Evolutionary conservation across 2,329 filamentous ascomycete genomes (phyloP).

Genomic region (Ophiostoma triangulosporum): DNA sequence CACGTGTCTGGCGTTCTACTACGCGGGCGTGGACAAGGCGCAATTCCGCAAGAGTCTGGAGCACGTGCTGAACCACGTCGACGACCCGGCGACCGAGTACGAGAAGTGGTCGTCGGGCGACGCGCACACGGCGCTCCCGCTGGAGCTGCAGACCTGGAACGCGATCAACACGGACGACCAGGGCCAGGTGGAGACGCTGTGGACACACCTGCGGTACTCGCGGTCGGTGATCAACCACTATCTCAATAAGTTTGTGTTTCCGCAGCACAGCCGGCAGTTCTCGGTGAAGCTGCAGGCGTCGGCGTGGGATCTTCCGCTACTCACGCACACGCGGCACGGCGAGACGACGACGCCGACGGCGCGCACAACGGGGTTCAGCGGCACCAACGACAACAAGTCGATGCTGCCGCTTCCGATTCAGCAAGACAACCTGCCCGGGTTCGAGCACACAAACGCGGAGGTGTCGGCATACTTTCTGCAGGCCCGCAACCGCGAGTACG

Average conservation of each 20-base stretch:
- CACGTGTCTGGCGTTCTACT: conserved; percentile 56
- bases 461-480: conserved; percentile 46
- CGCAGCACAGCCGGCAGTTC: conserved; percentile 51
- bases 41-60: conserved; percentile 38
- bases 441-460: conserved; percentile 49
- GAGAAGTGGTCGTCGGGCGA: conserved; percentile 32
- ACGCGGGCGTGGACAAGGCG: conserved; percentile 35
- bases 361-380: conserved; percentile 55
- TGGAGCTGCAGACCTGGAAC: conserved; percentile 36
- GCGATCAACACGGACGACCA: conserved; percentile 46
- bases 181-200: conserved; percentile 35
- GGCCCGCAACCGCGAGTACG: conserved; percentile 34
- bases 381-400: conserved; percentile 51
- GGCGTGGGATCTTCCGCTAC: conserved; percentile 52
- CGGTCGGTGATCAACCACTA: conserved; percentile 44
- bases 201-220: conserved; percentile 33
- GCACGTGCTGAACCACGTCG: conserved; percentile 34
- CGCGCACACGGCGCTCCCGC: conserved; percentile 25
- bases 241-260: conserved; percentile 51
- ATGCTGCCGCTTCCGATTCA: conserved; percentile 48
- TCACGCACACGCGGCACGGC: conserved; percentile 9
- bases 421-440: conserved; percentile 43
- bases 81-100: conserved; percentile 44
- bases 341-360: conserved; percentile 7
- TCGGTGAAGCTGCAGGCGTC: conserved; percentile 48